Conservation (phyloP, 2,329 filamentous ascomycete species). For the Aspergillus latus region DNA sequence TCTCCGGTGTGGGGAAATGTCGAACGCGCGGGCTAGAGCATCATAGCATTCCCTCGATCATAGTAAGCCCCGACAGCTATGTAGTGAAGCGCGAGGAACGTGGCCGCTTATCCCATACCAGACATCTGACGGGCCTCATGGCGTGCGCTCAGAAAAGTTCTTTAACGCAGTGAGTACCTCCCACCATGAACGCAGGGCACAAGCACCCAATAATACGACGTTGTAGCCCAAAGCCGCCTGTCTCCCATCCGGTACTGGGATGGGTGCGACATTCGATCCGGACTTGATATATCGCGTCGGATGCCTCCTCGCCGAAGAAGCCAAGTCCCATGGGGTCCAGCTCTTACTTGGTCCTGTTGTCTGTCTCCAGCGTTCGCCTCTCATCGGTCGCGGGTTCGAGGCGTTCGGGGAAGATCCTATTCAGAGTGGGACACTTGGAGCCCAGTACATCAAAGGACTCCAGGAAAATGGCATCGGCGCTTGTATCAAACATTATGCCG, state of each 20-base stretch:
- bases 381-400: slow-evolving; percentile 22
- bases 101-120: too few relatives aligned
- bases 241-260: not conserved
- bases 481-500: not conserved
- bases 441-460: slow-evolving; percentile 7
- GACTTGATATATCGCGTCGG: not conserved
- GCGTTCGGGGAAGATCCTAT: slow-evolving; percentile 19
- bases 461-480: slow-evolving; percentile 6
- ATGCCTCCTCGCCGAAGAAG: not conserved
- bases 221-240: too few relatives aligned
- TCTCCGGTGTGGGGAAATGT: too few relatives aligned
- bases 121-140: too few relatives aligned
- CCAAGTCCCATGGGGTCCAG: not conserved
- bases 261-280: not conserved
- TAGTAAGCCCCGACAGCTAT: too few relatives aligned
- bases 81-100: too few relatives aligned
- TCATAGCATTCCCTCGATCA: too few relatives aligned
- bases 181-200: too few relatives aligned
- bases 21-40: too few relatives aligned
- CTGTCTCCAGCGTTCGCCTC: slow-evolving; percentile 6
- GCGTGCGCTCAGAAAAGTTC: too few relatives aligned
- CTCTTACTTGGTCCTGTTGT: slow-evolving; percentile 5
- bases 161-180: too few relatives aligned
- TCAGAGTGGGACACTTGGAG: slow-evolving; percentile 11
- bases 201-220: too few relatives aligned